A percentile compares a stretch with the other conserved stretches of the same genome.
phyloP scores from a whole-genome alignment of 768 basidiomycete genomes.

The Mycena leptocephala region DNA sequence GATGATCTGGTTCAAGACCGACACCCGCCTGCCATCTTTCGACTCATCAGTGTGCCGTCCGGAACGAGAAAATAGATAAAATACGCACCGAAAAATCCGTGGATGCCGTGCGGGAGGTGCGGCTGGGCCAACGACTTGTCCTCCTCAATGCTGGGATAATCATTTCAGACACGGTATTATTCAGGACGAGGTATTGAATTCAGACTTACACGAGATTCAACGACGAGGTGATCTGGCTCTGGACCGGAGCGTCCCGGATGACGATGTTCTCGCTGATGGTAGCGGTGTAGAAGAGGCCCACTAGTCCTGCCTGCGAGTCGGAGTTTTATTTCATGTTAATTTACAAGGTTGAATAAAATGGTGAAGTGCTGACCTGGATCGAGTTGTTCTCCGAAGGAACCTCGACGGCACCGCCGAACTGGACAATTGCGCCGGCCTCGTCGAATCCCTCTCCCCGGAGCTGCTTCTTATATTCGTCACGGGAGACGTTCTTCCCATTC shows the following conservation, averaged over 20 bases:
- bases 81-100: slow-evolving; percentile 47
- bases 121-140: slow-evolving; percentile 27
- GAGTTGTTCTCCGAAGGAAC: slow-evolving; percentile 41
- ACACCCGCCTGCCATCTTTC: slow-evolving; percentile 48
- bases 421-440: slow-evolving; percentile 48
- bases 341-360: background rate
- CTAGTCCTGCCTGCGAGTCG: slow-evolving; percentile 37
- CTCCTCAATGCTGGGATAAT: slow-evolving; percentile 17
- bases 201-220: slow-evolving; percentile 56
- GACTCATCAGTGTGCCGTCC: background rate
- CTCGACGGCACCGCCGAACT: slow-evolving; percentile 47
- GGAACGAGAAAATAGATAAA: background rate
- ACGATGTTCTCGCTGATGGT: slow-evolving; percentile 50
- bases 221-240: slow-evolving; percentile 46
- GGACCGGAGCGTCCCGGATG: slow-evolving; percentile 50
- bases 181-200: background rate
- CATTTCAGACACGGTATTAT: background rate
- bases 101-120: slow-evolving; percentile 32
- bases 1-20: slow-evolving; percentile 50
- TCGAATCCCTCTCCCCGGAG: slow-evolving; percentile 49
- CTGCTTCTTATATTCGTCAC: slow-evolving; percentile 57
- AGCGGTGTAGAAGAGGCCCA: slow-evolving; percentile 57
- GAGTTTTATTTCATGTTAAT: background rate
- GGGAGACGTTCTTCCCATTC: slow-evolving; percentile 58
- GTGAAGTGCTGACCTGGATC: slow-evolving; percentile 25